Evolutionary conservation across 768 basidiomycete species (phyloP).

Genomic region (Pleurotus cornucopiae): DNA sequence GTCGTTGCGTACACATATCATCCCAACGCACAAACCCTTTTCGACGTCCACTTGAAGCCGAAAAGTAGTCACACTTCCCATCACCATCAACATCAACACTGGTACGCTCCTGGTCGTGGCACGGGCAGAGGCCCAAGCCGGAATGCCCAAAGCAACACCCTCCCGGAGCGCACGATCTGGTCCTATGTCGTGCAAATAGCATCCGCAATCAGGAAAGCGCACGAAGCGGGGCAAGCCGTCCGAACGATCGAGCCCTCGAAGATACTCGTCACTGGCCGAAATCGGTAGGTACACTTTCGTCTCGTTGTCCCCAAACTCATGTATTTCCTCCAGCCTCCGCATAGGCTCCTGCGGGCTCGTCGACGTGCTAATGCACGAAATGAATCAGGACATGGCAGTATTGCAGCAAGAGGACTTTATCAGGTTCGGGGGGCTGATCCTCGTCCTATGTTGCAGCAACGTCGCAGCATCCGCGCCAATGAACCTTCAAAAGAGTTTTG

Average conservation of each 20-base stretch:
- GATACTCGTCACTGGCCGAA: constrained; percentile 84
- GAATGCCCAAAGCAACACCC: constrained; percentile 8
- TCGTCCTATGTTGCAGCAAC: constrained; percentile 74
- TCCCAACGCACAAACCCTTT: constrained; percentile 78
- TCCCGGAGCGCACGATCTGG: constrained; percentile 87
- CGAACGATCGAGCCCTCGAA: constrained; percentile 84
- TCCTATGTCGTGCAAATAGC: constrained; percentile 89
- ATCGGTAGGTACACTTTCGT: constrained; percentile 48
- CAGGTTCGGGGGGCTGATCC: constrained; percentile 81
- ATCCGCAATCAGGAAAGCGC: constrained; percentile 80
- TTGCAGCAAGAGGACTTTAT: constrained; percentile 84
- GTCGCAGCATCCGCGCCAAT: constrained; percentile 51
- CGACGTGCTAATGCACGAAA: constrained; percentile 80
- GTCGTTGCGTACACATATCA: constrained; percentile 91
- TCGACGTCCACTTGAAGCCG: constrained; percentile 69
- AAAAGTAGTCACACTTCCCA: constrained; percentile 33
- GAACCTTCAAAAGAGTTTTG: constrained; percentile 71
- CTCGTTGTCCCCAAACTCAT: neutral
- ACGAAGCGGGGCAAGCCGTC: constrained; percentile 76
- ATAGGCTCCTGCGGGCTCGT: constrained; percentile 83
- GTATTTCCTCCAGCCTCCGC: constrained; percentile 55
- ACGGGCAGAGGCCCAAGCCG: neutral
- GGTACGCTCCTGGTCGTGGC: neutral
- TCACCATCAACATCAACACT: constrained; percentile 23
- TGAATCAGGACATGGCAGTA: constrained; percentile 46